Percentiles rank a stretch among this genome's conserved stretches.
Evolutionary conservation across 805 yeast genomes (phyloP).

Genomic region (Wickerhamomyces tratensis): DNA sequence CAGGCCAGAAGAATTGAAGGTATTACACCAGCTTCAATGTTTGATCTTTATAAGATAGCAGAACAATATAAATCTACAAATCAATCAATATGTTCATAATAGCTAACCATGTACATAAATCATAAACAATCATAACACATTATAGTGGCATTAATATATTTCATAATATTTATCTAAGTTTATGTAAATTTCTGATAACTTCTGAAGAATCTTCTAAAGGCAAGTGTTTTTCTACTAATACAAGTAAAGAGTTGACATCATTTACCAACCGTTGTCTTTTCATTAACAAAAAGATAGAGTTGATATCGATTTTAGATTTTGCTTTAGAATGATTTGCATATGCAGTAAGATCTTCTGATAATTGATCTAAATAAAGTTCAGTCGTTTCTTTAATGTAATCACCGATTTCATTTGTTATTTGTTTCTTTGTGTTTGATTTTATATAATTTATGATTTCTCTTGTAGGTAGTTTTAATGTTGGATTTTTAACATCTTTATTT

Average conservation of each 20-base stretch:
- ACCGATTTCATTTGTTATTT: slow-evolving; percentile 12
- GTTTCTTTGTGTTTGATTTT: slow-evolving; percentile 5
- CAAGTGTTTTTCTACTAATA: slow-evolving; percentile 18
- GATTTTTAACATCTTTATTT: no score
- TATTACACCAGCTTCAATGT: slow-evolving; percentile 85
- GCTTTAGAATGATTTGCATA: slow-evolving; percentile 23
- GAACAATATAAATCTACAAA: no score
- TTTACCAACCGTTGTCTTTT: slow-evolving; percentile 19
- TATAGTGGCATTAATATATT: no score
- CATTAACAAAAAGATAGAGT: slow-evolving; percentile 18
- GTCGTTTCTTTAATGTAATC: slow-evolving; percentile 16
- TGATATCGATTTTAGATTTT: slow-evolving; percentile 16
- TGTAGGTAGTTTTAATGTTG: neutral
- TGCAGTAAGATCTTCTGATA: slow-evolving; percentile 18
- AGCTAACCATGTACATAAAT: no score
- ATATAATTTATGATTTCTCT: slow-evolving; percentile 3
- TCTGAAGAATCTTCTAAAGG: slow-evolving; percentile 21
- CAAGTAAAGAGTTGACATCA: slow-evolving; percentile 10
- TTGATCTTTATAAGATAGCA: slow-evolving; percentile 47
- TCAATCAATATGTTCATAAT: no score
- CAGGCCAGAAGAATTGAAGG: slow-evolving; percentile 95
- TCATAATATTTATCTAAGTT: slow-evolving; percentile 1
- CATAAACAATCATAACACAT: no score
- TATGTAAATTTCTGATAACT: slow-evolving; percentile 13
- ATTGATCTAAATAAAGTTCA: slow-evolving; percentile 18